Base-by-base conservation (phyloP, 2,329 filamentous ascomycete species). In the Chalaropsis ovoidea region DNA sequence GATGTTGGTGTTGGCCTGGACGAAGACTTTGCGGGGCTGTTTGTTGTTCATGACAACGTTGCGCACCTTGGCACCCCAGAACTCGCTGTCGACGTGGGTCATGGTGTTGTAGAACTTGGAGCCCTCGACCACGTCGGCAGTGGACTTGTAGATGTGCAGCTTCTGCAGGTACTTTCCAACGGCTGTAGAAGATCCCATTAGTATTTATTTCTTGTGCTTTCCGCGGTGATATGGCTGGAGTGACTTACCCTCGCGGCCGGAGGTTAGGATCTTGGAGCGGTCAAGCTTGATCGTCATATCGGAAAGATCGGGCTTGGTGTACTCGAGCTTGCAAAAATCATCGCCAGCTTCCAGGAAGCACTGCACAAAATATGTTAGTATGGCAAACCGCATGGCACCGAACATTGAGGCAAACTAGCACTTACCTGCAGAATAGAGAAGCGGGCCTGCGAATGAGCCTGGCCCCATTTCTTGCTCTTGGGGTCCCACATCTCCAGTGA, bases 401-500 rank as follows among this genome's bases (percentile, higher is more conserved):
- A 41, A 15, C 31, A 7, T 1, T 52, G 1, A 2, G 54, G 39
- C 35, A 43, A 63, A 17, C 39, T n/a, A 10, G 15, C 27, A 66
- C 70, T 17, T 68, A 75, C 74, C 71, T 83, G 85, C 49, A 96
- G 78, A 71, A 96, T 96, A 63, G 87, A 89, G 77, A 91, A 96
- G 11, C 92, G 88, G 24, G 91, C 92, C 76, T 95, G 90, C 76
- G 90, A 95, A 73, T 96, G 91, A 69, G 88, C 83, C 75, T 96
- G 92, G 8, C 92, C 92, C 92, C 92, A 96, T 77, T 95, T 96
- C 70, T 86, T 81, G 71, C 82, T 86, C 77, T 92, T 92, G 5
- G 91, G 91, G 72, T 96, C 91, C 91, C 91, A 97, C 80, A 94
- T 90, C 74, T 97, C 93, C 24, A 97, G 81, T 0, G 92, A 88